phyloP scores from a whole-genome alignment of 2,329 filamentous ascomycete genomes.

The Ceratocystis papillata region DNA sequence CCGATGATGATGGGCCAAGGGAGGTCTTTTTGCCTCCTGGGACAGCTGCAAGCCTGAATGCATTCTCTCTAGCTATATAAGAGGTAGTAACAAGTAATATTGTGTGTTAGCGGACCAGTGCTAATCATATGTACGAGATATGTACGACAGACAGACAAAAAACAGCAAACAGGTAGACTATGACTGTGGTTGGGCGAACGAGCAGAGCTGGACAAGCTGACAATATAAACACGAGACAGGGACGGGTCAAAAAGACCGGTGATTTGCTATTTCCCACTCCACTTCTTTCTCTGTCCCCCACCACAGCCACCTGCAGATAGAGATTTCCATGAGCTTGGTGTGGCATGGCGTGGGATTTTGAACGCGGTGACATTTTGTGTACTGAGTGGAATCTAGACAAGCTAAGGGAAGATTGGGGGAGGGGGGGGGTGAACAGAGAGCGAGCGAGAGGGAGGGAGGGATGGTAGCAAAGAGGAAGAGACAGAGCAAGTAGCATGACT shows the following conservation, averaged over 20 bases:
- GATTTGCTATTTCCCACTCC: neutral
- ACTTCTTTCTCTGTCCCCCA: neutral
- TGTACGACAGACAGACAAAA: neutral
- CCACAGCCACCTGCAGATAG: neutral
- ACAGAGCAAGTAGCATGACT: neutral
- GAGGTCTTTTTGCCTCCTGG: conserved; percentile 18
- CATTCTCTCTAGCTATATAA: conserved; percentile 20
- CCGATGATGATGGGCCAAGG: conserved; percentile 12
- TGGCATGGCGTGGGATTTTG: conserved; percentile 12
- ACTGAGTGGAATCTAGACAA: conserved; percentile 7
- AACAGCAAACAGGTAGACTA: neutral
- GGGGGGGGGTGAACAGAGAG: neutral
- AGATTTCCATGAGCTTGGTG: neutral
- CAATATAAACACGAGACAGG: conserved; percentile 7
- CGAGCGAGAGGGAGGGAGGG: neutral
- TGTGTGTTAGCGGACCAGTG: conserved; percentile 11
- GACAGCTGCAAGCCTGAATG: conserved; percentile 12
- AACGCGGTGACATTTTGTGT: conserved; percentile 5
- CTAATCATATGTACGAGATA: neutral
- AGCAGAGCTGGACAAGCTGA: conserved; percentile 13
- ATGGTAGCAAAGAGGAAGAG: neutral
- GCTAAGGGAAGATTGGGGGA: neutral
- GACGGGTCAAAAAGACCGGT: neutral
- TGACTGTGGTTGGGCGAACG: neutral
- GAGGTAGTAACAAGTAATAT: neutral